A percentile compares a stretch with the other conserved stretches of the same genome.
Evolutionary conservation across 176 grass and related monocot genomes (phyloP).

Genomic region (Eragrostis curvula): DNA sequence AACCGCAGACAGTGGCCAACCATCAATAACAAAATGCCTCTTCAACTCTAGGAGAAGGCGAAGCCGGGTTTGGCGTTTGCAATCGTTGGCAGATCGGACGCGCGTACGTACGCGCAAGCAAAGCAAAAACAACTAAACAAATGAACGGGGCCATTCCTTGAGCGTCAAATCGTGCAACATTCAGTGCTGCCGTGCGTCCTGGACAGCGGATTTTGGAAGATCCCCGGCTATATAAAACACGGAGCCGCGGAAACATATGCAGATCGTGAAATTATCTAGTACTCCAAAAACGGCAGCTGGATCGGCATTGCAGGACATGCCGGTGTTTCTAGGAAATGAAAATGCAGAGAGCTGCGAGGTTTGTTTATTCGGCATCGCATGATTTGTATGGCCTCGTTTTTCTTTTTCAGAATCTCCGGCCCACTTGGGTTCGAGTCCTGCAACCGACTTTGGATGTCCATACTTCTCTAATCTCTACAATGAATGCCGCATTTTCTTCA

Average conservation of each 20-base stretch:
- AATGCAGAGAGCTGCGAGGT: not conserved
- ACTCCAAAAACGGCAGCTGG: not conserved
- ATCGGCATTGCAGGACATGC: not conserved
- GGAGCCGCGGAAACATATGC: slow-evolving; percentile 38
- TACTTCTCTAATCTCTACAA: not conserved
- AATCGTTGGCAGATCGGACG: not conserved
- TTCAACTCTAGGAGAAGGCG: slow-evolving; percentile 20
- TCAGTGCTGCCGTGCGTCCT: slow-evolving; percentile 34
- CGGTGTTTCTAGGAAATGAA: not conserved
- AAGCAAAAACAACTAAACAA: not conserved
- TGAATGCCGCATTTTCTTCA: not conserved
- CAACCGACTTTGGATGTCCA: not conserved
- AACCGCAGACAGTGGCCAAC: not conserved
- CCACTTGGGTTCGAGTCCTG: not conserved
- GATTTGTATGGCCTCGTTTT: not conserved
- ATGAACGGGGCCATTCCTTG: not conserved
- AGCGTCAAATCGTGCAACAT: slow-evolving; percentile 30
- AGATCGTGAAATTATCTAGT: not conserved
- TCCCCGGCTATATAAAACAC: not conserved
- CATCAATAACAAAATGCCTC: not conserved
- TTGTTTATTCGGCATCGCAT: not conserved
- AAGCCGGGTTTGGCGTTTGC: slow-evolving; percentile 30
- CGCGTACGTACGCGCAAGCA: not conserved
- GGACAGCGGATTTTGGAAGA: slow-evolving; percentile 38
- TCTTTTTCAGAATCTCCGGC: not conserved